A percentile compares a stretch with the other conserved stretches of the same genome.
Evolutionary conservation across 768 basidiomycete genomes (phyloP).

Genomic region (Mycena indigotica): DNA sequence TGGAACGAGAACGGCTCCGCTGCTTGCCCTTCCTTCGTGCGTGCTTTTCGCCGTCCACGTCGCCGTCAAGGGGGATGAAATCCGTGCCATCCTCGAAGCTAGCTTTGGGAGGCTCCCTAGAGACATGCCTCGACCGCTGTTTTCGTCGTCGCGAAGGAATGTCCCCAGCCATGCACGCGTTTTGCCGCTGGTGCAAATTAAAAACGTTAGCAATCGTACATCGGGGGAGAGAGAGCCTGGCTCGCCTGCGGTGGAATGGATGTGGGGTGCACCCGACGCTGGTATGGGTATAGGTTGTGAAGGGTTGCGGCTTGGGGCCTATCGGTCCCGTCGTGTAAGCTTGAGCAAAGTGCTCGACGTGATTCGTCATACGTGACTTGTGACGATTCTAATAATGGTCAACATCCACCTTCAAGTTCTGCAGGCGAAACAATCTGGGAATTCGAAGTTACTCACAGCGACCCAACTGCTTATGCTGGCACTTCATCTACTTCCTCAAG

Average conservation of each 20-base stretch:
- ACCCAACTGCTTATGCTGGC: neutral
- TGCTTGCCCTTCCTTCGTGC: neutral
- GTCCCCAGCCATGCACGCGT: neutral
- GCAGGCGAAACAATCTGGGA: too few species aligned
- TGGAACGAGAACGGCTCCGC: neutral
- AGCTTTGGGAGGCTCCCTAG: neutral
- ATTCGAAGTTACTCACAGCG: neutral
- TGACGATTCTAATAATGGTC: neutral
- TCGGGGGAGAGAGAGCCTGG: neutral
- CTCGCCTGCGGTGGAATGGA: neutral
- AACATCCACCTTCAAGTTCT: neutral
- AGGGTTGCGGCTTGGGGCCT: neutral
- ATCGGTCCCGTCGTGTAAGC: neutral
- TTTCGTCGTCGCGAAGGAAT: neutral
- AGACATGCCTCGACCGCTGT: neutral
- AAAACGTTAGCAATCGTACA: neutral
- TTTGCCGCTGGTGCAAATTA: neutral
- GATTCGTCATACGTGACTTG: neutral
- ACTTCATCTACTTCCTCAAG: neutral
- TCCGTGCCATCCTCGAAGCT: conserved; percentile 6
- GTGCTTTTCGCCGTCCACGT: neutral
- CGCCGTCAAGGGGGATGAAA: conserved; percentile 3
- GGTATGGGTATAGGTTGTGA: neutral
- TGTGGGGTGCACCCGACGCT: neutral
- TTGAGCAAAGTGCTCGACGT: neutral